Evolutionary conservation across 192 early-diverging fungal genomes (phyloP).

Genomic region (Coemansia sp.): DNA sequence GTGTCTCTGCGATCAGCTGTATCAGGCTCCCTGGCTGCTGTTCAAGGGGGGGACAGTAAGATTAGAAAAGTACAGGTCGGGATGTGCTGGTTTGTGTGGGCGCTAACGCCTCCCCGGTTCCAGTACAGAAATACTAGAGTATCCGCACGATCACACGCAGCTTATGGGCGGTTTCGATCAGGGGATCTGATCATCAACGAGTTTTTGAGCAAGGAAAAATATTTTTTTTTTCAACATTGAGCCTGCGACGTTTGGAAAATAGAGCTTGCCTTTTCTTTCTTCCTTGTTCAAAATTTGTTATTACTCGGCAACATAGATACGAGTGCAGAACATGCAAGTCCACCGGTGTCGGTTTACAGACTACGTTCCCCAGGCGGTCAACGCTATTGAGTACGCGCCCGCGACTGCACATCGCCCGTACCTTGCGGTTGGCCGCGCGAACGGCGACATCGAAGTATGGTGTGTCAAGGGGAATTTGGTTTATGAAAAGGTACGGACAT

Average conservation of each 20-base stretch:
- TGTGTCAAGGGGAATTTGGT: conserved; percentile 63
- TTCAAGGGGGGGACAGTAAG: no score
- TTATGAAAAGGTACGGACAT: conserved; percentile 84
- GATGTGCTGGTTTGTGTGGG: background rate
- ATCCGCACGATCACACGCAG: no score
- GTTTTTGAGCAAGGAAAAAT: background rate
- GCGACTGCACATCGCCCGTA: conserved; percentile 43
- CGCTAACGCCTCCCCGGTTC: no score
- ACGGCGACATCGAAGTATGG: conserved; percentile 95
- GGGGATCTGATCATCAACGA: no score
- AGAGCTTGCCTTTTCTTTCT: no score
- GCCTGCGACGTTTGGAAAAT: no score
- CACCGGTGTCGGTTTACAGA: conserved; percentile 85
- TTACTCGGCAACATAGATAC: background rate
- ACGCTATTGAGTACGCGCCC: conserved; percentile 76
- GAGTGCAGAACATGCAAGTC: conserved; percentile 54
- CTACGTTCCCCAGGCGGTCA: conserved; percentile 79
- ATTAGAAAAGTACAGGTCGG: no score
- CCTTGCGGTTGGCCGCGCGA: conserved; percentile 81
- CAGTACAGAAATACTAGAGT: no score
- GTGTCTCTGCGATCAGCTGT: no score
- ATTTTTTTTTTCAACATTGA: background rate
- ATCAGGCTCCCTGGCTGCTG: no score
- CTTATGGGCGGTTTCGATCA: conserved; percentile 1
- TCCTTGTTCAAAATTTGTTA: background rate